Base-by-base conservation (phyloP, 805 yeast species). In the Sungouiozyma ichnusensis region DNA sequence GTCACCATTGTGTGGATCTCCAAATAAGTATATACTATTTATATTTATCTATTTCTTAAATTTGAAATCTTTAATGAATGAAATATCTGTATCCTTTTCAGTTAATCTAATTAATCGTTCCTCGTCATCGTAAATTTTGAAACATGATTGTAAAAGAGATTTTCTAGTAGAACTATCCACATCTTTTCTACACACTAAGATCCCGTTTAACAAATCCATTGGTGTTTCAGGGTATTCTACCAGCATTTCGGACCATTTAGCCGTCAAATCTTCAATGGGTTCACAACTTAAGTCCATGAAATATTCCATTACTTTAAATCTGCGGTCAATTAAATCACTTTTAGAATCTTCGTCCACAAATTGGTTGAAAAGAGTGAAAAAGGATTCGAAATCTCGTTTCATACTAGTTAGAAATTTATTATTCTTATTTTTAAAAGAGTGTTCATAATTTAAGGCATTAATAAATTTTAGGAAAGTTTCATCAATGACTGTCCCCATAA, bases 211-310 rank as follows among this genome's bases (percentile, higher is more conserved):
- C 53, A 86, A 74, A 39, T 75, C 80, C 6, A 80, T 63, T 0
- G 94, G 87, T 44, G 88, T 79, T 57, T 85, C 87, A 64, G 85
- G 79, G 65, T 80, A 86, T 34, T 72, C 73, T 11, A 67, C 66
- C 40, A 86, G 65, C 33, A 83, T 73, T 36, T 72, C 76, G 53
- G 68, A 69, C 79, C 87, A 83, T 42, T 74, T 68, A 20, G 57
- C 67, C n/a, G 72, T 52, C 19, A 78, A 65, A 27, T 71, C 74
- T n/a, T 67, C 71, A 7, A 66, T 62, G 2, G 65, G 61, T 51
- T 72, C 57, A 34, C 73, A 71, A 35, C 78, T 63, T 38, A 79
- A 60, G 36, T 78, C 82, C 57, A 79, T 67, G 43, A 83, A 65
- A 43, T 70, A 69, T 51, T 81, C 88, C 59, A 83, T 68, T 13